These are phyloP conservation scores for Beta vulgaris DNA, from an alignment of 148 eudicot genomes.

Conservation along the genomic window DNA sequence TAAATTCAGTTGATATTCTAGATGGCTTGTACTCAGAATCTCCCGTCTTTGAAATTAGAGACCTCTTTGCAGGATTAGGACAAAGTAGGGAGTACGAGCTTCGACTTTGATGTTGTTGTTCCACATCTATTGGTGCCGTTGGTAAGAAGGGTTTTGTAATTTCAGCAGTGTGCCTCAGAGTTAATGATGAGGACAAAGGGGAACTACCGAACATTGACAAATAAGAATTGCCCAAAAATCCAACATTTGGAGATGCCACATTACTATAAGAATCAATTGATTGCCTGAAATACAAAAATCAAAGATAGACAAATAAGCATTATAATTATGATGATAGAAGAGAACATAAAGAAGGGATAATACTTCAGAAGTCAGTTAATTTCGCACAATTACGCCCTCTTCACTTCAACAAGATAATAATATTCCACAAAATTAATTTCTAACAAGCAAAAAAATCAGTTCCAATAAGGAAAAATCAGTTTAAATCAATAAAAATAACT, in stretches of 20 bases:
- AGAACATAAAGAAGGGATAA: background rate
- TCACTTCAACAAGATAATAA: too few species aligned
- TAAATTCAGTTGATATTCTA: conserved; percentile 48
- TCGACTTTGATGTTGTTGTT: conserved; percentile 45
- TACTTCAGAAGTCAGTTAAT: too few species aligned
- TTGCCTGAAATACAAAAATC: conserved; percentile 61
- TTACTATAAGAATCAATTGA: conserved; percentile 79
- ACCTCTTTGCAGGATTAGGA: conserved; percentile 52
- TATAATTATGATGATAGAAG: too few species aligned
- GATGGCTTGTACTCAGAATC: conserved; percentile 44
- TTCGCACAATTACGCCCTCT: too few species aligned
- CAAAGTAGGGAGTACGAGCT: conserved; percentile 77
- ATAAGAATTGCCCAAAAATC: conserved; percentile 66
- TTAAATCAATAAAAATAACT: too few species aligned
- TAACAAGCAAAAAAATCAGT: too few species aligned
- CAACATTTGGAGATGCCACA: conserved; percentile 68
- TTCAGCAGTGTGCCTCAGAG: conserved; percentile 74
- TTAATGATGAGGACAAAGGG: conserved; percentile 61
- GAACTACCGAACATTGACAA: conserved; percentile 69
- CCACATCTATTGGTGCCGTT: conserved; percentile 43
- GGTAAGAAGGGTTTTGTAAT: conserved; percentile 65
- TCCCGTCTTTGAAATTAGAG: conserved; percentile 40
- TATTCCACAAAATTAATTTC: too few species aligned
- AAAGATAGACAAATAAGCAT: too few species aligned
- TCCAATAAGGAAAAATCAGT: too few species aligned